Evolutionary conservation across 345 rosid species (phyloP), one percentile per base, ranked within the genome.

Genomic region (Corchorus capsularis): DNA sequence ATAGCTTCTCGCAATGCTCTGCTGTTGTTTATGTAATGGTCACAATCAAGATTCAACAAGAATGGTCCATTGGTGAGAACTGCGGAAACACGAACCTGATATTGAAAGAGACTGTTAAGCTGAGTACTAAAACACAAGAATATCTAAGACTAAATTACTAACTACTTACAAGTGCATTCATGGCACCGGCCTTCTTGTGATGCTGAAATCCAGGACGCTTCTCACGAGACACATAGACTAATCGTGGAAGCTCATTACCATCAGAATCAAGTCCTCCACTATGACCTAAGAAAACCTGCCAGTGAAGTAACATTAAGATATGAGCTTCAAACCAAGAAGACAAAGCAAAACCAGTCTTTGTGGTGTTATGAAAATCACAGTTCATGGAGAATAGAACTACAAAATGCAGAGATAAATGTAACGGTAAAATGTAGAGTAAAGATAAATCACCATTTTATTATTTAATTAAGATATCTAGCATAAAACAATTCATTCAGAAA

Each of bases 131-230:
- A 62, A 66, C 37, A 53, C 60, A 45, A 69, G 41, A 65, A 43
- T 70, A 16, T 70, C 8, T 52, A 32, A 22, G 34, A 20, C 50
- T 47, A 72, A 59, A 59, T 32, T 4, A 19, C 39, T 6, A 27
- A 55, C 34, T 52, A 75, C 93, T 64, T 77, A 94, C 97, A 73
- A 92, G 89, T 47, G 98, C 85, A 83, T 94, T 94, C 98, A 94
- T 94, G 63, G 98, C 97, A 84, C 97, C 98, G 15, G 98, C 97
- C 84, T 94, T 94, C 81, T 92, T 94, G 88, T 94, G 97, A 82
- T 94, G 98, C 82, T 89, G 97, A 86, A 94, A 94, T 69, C 96
- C 98, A 14, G 97, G 98, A 68, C 98, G 88, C 81, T 94, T 94
- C 85, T 94, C 98, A 76, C 98, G 92, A 78, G 98, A 94, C 76